Evolutionary conservation across 805 yeast genomes (phyloP).

Genomic region (Wickerhamiella vanderwaltii): DNA sequence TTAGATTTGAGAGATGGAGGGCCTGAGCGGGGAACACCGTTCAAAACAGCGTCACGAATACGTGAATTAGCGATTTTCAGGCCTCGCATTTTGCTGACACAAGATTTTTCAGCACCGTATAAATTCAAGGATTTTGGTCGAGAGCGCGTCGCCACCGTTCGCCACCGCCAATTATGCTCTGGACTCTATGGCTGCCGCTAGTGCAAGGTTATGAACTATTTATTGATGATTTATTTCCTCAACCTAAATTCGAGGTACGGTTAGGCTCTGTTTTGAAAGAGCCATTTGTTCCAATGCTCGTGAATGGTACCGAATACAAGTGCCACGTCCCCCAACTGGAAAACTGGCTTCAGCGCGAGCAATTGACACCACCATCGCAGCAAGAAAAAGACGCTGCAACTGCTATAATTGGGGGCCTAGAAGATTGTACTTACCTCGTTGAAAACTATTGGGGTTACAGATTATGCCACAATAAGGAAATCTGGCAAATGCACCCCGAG

Average conservation of each 20-base stretch:
- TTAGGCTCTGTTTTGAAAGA: conserved; percentile 3
- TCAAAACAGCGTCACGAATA: conserved; percentile 22
- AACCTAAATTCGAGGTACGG: conserved; percentile 8
- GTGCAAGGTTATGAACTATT: background rate
- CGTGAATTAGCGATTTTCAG: conserved; percentile 19
- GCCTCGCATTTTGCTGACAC: conserved; percentile 7
- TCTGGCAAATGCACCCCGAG: conserved; percentile 37
- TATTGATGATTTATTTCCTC: conserved; percentile 3
- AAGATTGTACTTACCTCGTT: conserved; percentile 22
- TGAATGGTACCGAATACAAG: background rate
- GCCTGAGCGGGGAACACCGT: conserved; percentile 21
- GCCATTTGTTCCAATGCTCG: background rate
- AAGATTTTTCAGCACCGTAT: background rate
- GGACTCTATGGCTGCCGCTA: background rate
- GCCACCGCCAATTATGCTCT: no score
- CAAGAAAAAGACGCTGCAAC: background rate
- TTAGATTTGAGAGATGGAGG: conserved; percentile 21
- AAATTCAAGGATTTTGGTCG: background rate
- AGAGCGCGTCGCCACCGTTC: conserved; percentile 1
- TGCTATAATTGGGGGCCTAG: background rate
- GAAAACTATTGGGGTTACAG: conserved; percentile 46
- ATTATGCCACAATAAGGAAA: conserved; percentile 37
- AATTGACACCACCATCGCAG: background rate
- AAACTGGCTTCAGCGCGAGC: background rate
- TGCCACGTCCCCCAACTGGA: conserved; percentile 9